Conservation (phyloP, 2,329 filamentous ascomycete species). For the Penicillium sp. region DNA sequence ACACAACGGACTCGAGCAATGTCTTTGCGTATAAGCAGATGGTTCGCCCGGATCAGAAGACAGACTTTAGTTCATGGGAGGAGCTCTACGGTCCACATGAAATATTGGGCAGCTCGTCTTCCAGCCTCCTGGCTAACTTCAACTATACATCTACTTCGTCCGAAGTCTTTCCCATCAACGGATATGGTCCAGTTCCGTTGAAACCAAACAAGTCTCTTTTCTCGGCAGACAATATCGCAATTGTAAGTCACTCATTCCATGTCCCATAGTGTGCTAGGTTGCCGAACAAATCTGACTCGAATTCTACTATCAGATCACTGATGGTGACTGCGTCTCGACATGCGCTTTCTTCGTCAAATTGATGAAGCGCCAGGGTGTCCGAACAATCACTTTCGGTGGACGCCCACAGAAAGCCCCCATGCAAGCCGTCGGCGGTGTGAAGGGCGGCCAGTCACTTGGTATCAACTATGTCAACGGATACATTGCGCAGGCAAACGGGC, state of each 20-base stretch:
- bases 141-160: constrained; percentile 27
- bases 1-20: constrained; percentile 19
- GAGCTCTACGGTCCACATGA: constrained; percentile 45
- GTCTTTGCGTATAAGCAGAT: constrained; percentile 23
- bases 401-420: constrained; percentile 57
- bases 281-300: background rate
- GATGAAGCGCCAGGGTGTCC: constrained; percentile 56
- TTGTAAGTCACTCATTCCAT: constrained; percentile 17
- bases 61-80: constrained; percentile 44
- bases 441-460: constrained; percentile 48
- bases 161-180: constrained; percentile 23
- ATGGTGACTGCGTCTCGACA: constrained; percentile 62
- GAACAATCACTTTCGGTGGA: constrained; percentile 62
- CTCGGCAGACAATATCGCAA: constrained; percentile 36
- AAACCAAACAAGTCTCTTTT: constrained; percentile 27
- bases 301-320: constrained; percentile 42
- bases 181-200: constrained; percentile 24
- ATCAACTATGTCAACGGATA: constrained; percentile 30
- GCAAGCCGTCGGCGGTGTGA: constrained; percentile 66
- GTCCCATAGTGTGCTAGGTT: background rate
- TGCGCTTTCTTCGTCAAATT: constrained; percentile 61
- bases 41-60: constrained; percentile 28
- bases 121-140: constrained; percentile 28
- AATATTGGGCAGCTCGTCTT: constrained; percentile 19
- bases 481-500: constrained; percentile 17